Evolutionary conservation across 2,329 filamentous ascomycete species (phyloP).

Genomic region (Chrysoporthe deuterocubensis): DNA sequence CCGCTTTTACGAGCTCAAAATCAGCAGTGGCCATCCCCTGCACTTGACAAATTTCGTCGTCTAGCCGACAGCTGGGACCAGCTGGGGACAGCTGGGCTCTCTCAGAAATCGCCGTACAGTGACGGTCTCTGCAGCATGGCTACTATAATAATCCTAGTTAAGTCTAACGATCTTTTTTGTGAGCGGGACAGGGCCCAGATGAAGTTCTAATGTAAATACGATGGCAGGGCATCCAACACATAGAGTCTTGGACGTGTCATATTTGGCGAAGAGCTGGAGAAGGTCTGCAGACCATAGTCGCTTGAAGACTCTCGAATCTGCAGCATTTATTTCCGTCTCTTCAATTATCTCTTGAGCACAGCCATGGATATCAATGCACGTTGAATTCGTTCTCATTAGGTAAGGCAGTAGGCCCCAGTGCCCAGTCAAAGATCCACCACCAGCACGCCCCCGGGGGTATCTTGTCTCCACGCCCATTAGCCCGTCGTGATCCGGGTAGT

Average conservation of each 20-base stretch:
- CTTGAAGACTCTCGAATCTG: no score
- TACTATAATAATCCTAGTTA: neutral
- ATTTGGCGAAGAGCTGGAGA: no score
- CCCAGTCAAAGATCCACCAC: neutral
- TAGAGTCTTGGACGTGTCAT: no score
- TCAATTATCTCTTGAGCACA: no score
- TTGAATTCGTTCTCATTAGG: neutral
- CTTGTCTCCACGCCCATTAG: neutral
- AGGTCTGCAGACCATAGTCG: no score
- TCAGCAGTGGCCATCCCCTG: neutral
- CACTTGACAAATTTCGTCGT: neutral
- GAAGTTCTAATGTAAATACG: no score
- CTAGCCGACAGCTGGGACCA: neutral
- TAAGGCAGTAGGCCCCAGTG: neutral
- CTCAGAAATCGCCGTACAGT: neutral
- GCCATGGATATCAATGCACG: neutral
- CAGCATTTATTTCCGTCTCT: no score
- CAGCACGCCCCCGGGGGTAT: neutral
- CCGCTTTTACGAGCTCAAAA: slow-evolving; percentile 16
- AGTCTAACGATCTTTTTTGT: no score
- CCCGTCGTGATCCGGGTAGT: neutral
- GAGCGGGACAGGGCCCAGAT: no score
- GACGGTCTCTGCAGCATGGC: neutral
- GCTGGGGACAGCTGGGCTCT: slow-evolving; percentile 2
- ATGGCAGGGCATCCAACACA: no score